phyloP scores from a whole-genome alignment of 129 eudicot genomes.

The Lonicera japonica region DNA sequence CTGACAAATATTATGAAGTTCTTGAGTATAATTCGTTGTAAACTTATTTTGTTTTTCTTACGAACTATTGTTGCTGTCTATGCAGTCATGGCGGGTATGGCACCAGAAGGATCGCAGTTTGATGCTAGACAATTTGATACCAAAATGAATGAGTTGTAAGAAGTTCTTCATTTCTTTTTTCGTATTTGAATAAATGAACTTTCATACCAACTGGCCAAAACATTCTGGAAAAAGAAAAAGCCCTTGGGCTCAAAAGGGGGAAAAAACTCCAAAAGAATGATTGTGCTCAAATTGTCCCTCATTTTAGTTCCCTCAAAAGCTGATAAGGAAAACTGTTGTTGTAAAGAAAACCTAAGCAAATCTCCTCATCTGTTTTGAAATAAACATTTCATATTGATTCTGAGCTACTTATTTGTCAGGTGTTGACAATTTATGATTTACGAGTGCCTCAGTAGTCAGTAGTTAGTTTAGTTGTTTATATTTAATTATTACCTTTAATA shows the following conservation, averaged over 20 bases:
- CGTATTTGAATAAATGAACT: too few relatives aligned
- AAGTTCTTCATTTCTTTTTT: neutral
- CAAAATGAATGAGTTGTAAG: constrained; percentile 58
- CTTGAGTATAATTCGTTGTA: neutral
- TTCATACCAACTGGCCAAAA: too few relatives aligned
- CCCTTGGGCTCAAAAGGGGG: too few relatives aligned
- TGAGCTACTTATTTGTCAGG: neutral
- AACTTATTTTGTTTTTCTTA: neutral
- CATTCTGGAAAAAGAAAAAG: too few relatives aligned
- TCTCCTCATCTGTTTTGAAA: too few relatives aligned
- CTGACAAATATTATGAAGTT: neutral
- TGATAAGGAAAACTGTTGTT: too few relatives aligned
- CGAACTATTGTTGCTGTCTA: neutral
- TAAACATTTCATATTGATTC: too few relatives aligned
- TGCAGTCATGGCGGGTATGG: constrained; percentile 51
- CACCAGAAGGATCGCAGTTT: constrained; percentile 61
- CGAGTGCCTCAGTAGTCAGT: neutral
- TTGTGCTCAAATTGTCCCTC: too few relatives aligned
- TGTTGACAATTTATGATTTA: neutral
- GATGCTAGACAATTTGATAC: constrained; percentile 50
- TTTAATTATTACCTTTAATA: neutral
- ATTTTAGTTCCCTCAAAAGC: too few relatives aligned
- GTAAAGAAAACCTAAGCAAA: too few relatives aligned
- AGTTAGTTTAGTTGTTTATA: neutral
- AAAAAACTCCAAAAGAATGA: too few relatives aligned